A percentile compares a stretch with the other conserved stretches of the same genome.
Conservation (phyloP, 257 asterid species). For the Fraxinus excelsior region DNA sequence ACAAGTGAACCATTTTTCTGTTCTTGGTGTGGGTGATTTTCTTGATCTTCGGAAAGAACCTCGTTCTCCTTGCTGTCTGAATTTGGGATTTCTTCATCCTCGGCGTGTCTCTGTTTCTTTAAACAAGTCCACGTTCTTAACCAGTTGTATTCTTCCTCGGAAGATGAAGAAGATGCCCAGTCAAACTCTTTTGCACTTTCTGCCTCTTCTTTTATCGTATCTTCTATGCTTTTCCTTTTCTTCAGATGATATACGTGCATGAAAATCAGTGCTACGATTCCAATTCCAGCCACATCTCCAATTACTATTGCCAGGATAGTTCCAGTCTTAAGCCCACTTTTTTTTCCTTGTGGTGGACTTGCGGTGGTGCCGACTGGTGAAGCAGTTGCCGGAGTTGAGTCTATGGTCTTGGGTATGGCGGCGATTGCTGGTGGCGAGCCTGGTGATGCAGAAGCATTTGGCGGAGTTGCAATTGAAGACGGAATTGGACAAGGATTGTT, state of each 20-base stretch:
- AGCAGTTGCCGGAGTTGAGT: conserved; percentile 42
- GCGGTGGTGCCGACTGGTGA: conserved; percentile 26
- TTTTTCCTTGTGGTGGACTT: conserved; percentile 9
- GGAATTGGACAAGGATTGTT: conserved; percentile 58
- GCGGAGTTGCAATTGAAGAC: conserved; percentile 45
- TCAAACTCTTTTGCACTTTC: conserved; percentile 60
- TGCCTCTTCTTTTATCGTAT: conserved; percentile 38
- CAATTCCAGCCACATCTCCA: conserved; percentile 73
- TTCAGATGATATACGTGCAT: conserved; percentile 42
- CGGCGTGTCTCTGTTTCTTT: conserved; percentile 46
- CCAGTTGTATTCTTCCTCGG: conserved; percentile 72
- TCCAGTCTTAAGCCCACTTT: conserved; percentile 43
- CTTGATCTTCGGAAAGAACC: conserved; percentile 18
- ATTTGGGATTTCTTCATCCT: conserved; percentile 33
- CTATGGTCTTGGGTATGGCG: conserved; percentile 69
- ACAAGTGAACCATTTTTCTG: conserved; percentile 76
- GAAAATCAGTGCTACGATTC: conserved; percentile 44
- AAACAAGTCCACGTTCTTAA: conserved; percentile 74
- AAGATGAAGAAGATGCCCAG: conserved; percentile 75
- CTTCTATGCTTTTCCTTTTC: conserved; percentile 43
- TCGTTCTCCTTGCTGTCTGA: conserved; percentile 38
- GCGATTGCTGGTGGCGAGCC: conserved; percentile 93
- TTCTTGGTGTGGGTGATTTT: conserved; percentile 25
- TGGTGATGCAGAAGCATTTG: conserved; percentile 44
- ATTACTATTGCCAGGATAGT: conserved; percentile 70